Evolutionary conservation across 495 filamentous ascomycete genomes (phyloP), one percentile per base, ranked within the genome.

Genomic region (Aspergillus nidulans): DNA sequence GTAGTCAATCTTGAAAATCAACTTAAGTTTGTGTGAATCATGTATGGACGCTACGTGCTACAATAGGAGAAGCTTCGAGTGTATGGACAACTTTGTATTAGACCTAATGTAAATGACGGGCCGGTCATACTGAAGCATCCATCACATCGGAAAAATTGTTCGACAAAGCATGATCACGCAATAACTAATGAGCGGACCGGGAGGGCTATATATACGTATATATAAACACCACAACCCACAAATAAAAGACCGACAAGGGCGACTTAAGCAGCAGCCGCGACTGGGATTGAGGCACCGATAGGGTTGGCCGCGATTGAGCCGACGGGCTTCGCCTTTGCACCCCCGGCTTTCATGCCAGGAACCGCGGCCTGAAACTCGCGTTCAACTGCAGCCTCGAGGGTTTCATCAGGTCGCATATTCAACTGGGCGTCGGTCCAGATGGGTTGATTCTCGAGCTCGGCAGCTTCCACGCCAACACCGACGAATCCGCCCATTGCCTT

Each of bases 371-470:
- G 58, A 53, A 74, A 66, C 53, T 75, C 73, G 28, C 74, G 73
- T 30, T 59, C 58, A 26, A 76, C 67, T n/a, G 73, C 68, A 25
- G 52, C 50, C 50, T 77, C 73, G 18, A 75, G 53, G 32, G 63
- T 47, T 56, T 74, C 71, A 26, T 42, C 49, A 23, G 82, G 69
- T 25, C 74, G 73, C 53, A 96, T 74, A 25, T 85, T 89, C 41
- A 97, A 81, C 77, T 97, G 92, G 61, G 82, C 75, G 61, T 95
- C 84, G 19, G 89, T 89, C 92, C 92, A 97, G 30, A 97, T 85
- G 38, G 84, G 84, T 61, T 84, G 76, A 57, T 82, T 76, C 18
- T 75, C 77, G 38, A 70, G 76, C 40, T 79, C 74, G 10, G 76
- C 77, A 5, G 77, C 81, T 41, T 85, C 73, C 30, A 87, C 85